These are phyloP conservation scores for Pseudoperonospora humuli DNA, from an alignment of 352 stramenopile species.

Conservation along the genomic window DNA sequence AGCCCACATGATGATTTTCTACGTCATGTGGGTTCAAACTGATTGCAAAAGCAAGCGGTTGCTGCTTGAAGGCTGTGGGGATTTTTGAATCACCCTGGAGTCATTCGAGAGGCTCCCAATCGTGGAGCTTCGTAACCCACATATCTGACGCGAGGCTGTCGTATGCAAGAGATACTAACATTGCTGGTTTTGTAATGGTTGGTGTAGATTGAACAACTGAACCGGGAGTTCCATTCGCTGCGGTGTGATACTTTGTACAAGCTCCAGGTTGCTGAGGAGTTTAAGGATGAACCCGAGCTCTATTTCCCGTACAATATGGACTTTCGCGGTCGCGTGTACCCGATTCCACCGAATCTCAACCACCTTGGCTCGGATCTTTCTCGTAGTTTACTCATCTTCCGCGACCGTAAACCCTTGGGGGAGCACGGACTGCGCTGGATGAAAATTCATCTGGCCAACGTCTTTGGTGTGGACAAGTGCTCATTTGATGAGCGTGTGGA, in stretches of 20 bases:
- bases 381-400: conserved; percentile 93
- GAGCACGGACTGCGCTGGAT: conserved; percentile 95
- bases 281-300: conserved; percentile 93
- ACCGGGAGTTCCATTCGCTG: conserved; percentile 90
- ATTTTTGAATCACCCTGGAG: conserved; percentile 4
- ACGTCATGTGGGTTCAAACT: conserved; percentile 83
- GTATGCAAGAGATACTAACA: conserved; percentile 4
- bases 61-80: conserved; percentile 23
- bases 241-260: conserved; percentile 94
- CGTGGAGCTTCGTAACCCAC: conserved; percentile 27
- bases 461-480: conserved; percentile 88
- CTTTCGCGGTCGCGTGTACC: conserved; percentile 97
- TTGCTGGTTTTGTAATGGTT: conserved; percentile 3
- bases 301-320: conserved; percentile 99
- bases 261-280: conserved; percentile 93
- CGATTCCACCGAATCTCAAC: conserved; percentile 97
- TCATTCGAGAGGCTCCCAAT: conserved; percentile 17
- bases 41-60: conserved; percentile 58
- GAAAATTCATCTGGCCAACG: conserved; percentile 95
- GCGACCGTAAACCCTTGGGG: conserved; percentile 91
- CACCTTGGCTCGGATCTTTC: conserved; percentile 98
- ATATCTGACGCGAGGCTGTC: conserved; percentile 3
- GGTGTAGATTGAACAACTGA: conserved; percentile 66
- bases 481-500: conserved; percentile 95
- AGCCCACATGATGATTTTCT: conserved; percentile 48